Conservation (phyloP, 225 moss, liverwort and hornwort genomes). For the Sphagnum contortum region DNA sequence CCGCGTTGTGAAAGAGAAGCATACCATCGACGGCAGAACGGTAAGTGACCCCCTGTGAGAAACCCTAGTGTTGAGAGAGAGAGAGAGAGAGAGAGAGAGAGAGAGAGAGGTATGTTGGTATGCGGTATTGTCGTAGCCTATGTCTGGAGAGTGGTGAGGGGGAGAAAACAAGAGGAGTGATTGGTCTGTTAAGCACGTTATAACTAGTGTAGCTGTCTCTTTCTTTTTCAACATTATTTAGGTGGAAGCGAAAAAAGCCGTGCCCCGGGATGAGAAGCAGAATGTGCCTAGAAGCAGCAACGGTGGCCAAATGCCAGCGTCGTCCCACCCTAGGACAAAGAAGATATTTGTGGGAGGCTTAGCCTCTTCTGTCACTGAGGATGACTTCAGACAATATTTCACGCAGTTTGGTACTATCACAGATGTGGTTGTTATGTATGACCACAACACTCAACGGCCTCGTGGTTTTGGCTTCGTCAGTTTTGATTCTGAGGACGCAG, state of each 20-base stretch:
- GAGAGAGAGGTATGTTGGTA: not conserved
- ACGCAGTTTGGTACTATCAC: conserved; percentile 21
- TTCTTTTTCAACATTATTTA: conserved; percentile 13
- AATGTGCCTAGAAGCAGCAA: conserved; percentile 90
- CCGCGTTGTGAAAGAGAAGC: conserved; percentile 45
- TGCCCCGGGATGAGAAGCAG: conserved; percentile 98
- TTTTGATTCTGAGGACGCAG: conserved; percentile 19
- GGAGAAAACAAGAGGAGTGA: not conserved
- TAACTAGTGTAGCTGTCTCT: conserved; percentile 10
- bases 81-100: not conserved
- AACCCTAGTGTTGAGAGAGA: not conserved
- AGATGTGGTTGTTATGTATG: conserved; percentile 19
- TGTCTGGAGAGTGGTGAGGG: not conserved
- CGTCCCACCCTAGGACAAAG: conserved; percentile 18
- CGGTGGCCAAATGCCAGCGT: conserved; percentile 21
- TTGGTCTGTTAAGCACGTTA: not conserved
- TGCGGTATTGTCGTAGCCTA: not conserved
- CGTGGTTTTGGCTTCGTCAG: conserved; percentile 19
- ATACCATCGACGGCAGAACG: conserved; percentile 49
- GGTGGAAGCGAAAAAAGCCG: conserved; percentile 99
- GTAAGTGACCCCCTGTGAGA: conserved; percentile 5
- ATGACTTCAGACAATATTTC: conserved; percentile 21
- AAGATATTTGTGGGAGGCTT: conserved; percentile 24
- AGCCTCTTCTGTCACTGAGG: conserved; percentile 14
- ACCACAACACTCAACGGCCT: conserved; percentile 17